phyloP scores from a whole-genome alignment of 345 rosid genomes.

The Populus simonii region DNA sequence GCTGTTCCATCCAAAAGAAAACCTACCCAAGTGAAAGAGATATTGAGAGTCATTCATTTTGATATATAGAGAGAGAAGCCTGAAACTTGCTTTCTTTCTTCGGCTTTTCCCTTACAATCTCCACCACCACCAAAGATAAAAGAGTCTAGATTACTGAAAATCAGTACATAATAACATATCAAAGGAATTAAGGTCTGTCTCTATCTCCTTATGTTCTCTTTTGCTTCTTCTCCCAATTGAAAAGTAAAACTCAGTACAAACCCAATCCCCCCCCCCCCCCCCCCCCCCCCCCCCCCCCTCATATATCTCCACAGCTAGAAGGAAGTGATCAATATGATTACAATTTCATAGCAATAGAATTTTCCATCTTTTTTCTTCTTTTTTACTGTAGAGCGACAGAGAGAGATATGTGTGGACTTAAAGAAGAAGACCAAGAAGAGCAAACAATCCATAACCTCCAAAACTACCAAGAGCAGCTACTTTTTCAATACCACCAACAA shows the following conservation, averaged over 20 bases:
- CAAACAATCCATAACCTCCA: slow-evolving; percentile 56
- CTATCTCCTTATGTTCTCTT: slow-evolving; percentile 9
- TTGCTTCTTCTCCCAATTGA: slow-evolving; percentile 6
- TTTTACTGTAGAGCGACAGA: background rate
- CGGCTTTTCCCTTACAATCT: slow-evolving; percentile 8
- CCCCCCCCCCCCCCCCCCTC: background rate
- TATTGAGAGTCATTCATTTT: slow-evolving; percentile 18
- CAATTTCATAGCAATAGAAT: slow-evolving; percentile 3
- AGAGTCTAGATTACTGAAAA: slow-evolving; percentile 19
- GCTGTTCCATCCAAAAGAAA: slow-evolving; percentile 22
- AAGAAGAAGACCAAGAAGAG: slow-evolving; percentile 66
- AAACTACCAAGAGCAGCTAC: slow-evolving; percentile 60
- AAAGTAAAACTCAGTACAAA: slow-evolving; percentile 14
- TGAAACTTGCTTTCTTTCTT: slow-evolving; percentile 7
- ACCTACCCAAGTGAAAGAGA: slow-evolving; percentile 28
- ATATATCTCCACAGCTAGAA: background rate
- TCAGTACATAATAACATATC: slow-evolving; percentile 18
- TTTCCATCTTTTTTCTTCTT: slow-evolving; percentile 5
- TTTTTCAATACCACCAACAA: slow-evolving; percentile 52
- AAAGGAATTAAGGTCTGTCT: slow-evolving; percentile 33
- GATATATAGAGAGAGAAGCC: slow-evolving; percentile 1
- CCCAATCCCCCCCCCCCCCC: background rate
- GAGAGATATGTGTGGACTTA: slow-evolving; percentile 52
- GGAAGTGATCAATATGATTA: slow-evolving; percentile 16
- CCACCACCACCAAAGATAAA: slow-evolving; percentile 13